Conservation (phyloP, 1,284 basidiomycete genomes). For the Athelia sp. region DNA sequence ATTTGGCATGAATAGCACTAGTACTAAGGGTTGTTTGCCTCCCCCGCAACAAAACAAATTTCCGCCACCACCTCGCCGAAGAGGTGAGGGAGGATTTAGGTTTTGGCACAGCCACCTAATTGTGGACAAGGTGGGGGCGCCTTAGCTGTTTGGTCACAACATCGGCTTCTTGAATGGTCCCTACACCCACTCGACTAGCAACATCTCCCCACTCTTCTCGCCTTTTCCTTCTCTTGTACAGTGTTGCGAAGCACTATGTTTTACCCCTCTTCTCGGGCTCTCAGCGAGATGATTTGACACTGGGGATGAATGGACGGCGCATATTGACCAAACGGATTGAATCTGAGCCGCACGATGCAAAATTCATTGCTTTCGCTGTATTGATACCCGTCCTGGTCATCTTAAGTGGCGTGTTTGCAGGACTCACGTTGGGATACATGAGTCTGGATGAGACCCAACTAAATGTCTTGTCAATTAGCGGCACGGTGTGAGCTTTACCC, state of each 20-base stretch:
- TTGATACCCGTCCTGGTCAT: slow-evolving; percentile 54
- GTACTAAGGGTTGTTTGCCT: too few relatives aligned
- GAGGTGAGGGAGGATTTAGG: too few relatives aligned
- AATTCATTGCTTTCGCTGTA: slow-evolving; percentile 40
- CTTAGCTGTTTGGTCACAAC: too few relatives aligned
- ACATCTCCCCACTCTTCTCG: slow-evolving; percentile 27
- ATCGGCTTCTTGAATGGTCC: too few relatives aligned
- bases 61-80: too few relatives aligned
- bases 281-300: too few relatives aligned
- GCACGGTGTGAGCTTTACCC: slow-evolving; percentile 77
- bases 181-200: neutral
- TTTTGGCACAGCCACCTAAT: too few relatives aligned
- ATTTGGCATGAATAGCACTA: too few relatives aligned
- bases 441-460: slow-evolving; percentile 91
- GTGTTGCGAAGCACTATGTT: slow-evolving; percentile 39
- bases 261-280: too few relatives aligned
- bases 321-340: slow-evolving; percentile 21
- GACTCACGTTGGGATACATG: slow-evolving; percentile 87
- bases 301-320: too few relatives aligned
- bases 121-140: too few relatives aligned
- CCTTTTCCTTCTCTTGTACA: slow-evolving; percentile 39
- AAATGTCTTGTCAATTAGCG: slow-evolving; percentile 80
- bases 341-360: slow-evolving; percentile 25
- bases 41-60: too few relatives aligned
- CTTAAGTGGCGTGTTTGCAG: slow-evolving; percentile 60